Evolutionary conservation across 148 eudicot genomes (phyloP).

Genomic region (Rhododendron vialii): DNA sequence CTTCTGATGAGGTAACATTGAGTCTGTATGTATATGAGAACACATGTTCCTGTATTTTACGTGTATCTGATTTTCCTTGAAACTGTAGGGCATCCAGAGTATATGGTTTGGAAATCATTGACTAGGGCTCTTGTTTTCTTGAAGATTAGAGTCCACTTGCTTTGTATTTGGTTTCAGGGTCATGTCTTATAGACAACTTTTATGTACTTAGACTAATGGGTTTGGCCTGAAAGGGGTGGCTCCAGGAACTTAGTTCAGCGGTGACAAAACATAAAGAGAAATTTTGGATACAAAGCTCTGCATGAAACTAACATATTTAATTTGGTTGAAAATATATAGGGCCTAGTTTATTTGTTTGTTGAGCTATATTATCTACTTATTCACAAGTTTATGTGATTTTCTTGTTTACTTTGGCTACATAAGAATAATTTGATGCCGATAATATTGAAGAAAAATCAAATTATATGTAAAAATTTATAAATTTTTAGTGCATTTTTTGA

Average conservation of each 20-base stretch:
- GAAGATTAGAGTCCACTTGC: background rate
- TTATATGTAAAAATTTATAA: too few relatives aligned
- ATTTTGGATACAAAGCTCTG: background rate
- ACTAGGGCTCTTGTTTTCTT: background rate
- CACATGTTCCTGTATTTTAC: background rate
- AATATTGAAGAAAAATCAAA: too few relatives aligned
- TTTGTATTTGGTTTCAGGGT: background rate
- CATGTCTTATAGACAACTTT: background rate
- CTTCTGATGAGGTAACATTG: slow-evolving; percentile 59
- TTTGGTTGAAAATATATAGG: background rate
- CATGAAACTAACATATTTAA: background rate
- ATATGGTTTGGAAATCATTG: background rate
- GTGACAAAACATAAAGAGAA: background rate
- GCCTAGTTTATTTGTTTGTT: background rate
- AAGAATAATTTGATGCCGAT: background rate
- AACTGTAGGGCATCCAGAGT: background rate
- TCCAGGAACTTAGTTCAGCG: background rate
- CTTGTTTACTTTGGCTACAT: background rate
- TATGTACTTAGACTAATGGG: background rate
- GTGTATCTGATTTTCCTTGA: background rate
- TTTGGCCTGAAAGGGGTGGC: background rate
- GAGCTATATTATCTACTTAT: background rate
- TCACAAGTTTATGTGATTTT: background rate
- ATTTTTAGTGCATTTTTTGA: too few relatives aligned
- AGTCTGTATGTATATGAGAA: background rate